These are phyloP conservation scores for Mortierella sp. DNA, from an alignment of 371 early-diverging fungal species.

Conservation along the genomic window DNA sequence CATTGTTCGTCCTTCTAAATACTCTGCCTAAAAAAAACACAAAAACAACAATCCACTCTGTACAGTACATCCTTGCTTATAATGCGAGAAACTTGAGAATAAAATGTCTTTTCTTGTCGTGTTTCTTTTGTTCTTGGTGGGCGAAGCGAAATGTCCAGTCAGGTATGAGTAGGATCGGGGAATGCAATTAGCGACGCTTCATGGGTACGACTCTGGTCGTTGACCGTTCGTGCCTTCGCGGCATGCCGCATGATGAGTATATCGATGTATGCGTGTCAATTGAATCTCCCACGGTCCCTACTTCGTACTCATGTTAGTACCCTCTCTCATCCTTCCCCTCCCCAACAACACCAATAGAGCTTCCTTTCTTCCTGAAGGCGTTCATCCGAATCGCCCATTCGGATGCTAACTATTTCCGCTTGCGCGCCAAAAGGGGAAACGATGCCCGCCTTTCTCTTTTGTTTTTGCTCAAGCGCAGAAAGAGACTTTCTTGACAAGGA, in stretches of 20 bases:
- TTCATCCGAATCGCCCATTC: not conserved
- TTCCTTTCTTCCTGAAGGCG: not conserved
- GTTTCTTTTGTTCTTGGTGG: not conserved
- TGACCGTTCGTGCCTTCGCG: too few relatives aligned
- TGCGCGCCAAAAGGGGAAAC: constrained; percentile 5
- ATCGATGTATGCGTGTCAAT: not conserved
- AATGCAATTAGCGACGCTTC: too few relatives aligned
- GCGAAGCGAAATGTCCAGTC: too few relatives aligned
- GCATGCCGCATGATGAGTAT: too few relatives aligned
- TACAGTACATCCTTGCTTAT: not conserved
- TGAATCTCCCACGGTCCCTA: constrained; percentile 4
- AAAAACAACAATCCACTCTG: not conserved
- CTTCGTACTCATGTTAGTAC: not conserved
- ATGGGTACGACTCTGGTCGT: too few relatives aligned
- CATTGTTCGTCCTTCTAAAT: not conserved
- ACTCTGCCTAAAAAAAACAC: not conserved
- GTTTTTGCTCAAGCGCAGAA: not conserved
- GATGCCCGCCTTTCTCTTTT: not conserved
- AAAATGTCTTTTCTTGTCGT: not conserved
- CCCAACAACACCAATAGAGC: not conserved
- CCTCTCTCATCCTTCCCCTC: not conserved
- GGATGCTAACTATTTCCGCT: not conserved
- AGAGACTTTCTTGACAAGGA: not conserved
- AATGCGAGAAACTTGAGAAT: too few relatives aligned
- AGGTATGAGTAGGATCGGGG: too few relatives aligned